Base-by-base conservation (phyloP, 805 yeast species). In the Metschnikowia arizonensis region DNA sequence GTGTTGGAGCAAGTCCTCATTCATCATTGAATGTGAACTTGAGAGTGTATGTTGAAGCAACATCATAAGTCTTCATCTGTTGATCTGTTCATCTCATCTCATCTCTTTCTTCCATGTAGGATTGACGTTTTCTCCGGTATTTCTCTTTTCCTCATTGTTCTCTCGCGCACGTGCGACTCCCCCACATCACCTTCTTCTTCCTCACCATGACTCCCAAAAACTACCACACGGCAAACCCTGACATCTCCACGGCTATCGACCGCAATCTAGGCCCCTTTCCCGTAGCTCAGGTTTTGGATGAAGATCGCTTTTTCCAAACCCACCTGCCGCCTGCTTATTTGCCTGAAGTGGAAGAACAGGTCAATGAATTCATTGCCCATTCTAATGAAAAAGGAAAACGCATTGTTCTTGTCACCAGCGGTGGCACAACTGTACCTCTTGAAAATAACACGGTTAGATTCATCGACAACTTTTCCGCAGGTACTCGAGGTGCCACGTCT, bases 391-490 rank as follows among this genome's bases (percentile, higher is more conserved):
- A 73, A 3, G 65, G 69, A 3, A 70, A 74, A 43, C 78, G 74
- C 39, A 77, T 91, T 11, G 98, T 81, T 0, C 68, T 91, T 36
- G 95, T 91, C 3, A 93, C 99, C 0, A 82, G 91, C 7, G 99
- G 99, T 19, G 99, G 99, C 18, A 93, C 99, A 0, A 91, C 97
- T 0, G 99, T 93, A 0, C 99, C 99, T 0, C 70, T 93, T 53
- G 99, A 93, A 59, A 90, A 89, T 65, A 93, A 93, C 60, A 93
- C 99, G 0, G 99, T 93, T 5, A 69, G 99, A 43, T 93, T 93
- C 65, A 89, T 93, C 58, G 99, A 93, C 65, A 93, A 93, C 60
- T 93, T 93, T 63, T 83, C 93, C 52, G 98, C 98, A 19, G 99
- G 99, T 19, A 93, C 97, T 0, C 79, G 99, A 64, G 99, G 99